Base-by-base conservation (phyloP, 495 filamentous ascomycete genomes). In the Pyronema domesticum region DNA sequence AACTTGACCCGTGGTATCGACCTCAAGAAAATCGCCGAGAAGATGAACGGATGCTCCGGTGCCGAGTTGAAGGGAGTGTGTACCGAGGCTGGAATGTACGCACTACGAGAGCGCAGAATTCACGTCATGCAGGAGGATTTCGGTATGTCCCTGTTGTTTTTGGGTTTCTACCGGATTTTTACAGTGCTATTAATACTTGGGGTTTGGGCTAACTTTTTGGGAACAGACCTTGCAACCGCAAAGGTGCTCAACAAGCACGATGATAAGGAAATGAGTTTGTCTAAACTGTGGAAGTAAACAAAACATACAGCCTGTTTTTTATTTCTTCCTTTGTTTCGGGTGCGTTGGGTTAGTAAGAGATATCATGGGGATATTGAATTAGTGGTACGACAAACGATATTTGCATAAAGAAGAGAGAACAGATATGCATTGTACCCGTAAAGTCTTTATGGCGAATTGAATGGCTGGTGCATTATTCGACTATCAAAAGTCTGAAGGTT, bases 171-270 rank as follows among this genome's bases (percentile, higher is more conserved):
- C n/a, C n/a, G n/a, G n/a, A n/a, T n/a, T n/a, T n/a, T n/a, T n/a
- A n/a, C n/a, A n/a, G n/a, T n/a, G n/a, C n/a, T n/a, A n/a, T n/a
- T n/a, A n/a, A n/a, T n/a, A n/a, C 7, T 37, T 42, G 37, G 14
- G 19, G 35, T 9, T 30, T 55, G 37, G 52, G 7, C 7, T 47
- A 47, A 23, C 19, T 8, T 47, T 42, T 19, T 46, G 44, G 3
- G 34, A 19, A 49, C 18, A 66, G 63, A 99, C 68, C 75, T 99
- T 58, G 91, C 91, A 23, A 96, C 93, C 3, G 91, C 91, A 64
- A 99, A 99, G 83, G 89, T 99, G 49, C 78, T 99, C 65, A 96
- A 96, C 75, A 96, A 95, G 76, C 91, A 99, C 67, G 91, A 99
- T 63, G 91, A 99, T 68, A 99, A 96, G 76, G 87, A 95, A 69